phyloP scores from a whole-genome alignment of 169 alveolate species.

The Plasmodium berghei region DNA sequence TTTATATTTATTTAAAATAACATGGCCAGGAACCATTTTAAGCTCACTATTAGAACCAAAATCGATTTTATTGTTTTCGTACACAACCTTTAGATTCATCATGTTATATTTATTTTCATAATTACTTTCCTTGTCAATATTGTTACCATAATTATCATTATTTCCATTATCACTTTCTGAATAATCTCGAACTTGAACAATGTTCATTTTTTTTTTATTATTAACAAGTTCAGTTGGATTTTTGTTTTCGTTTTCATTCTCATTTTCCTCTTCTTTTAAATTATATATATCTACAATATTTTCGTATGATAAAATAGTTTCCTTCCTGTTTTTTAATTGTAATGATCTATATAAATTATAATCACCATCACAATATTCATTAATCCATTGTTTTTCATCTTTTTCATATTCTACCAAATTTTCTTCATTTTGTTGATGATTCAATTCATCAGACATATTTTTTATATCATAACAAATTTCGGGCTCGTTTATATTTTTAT shows the following conservation, averaged over 20 bases:
- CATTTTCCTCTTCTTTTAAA: slow-evolving; percentile 1
- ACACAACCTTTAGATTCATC: slow-evolving; percentile 89
- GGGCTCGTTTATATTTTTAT: neutral
- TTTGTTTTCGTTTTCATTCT: neutral
- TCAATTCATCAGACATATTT: slow-evolving; percentile 7
- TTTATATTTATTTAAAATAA: slow-evolving; percentile 91
- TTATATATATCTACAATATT: neutral
- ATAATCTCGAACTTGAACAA: neutral
- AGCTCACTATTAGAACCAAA: slow-evolving; percentile 91
- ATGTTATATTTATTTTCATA: slow-evolving; percentile 84
- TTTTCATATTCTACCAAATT: slow-evolving; percentile 30
- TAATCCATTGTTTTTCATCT: slow-evolving; percentile 64
- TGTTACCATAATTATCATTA: neutral
- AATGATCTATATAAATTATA: slow-evolving; percentile 67
- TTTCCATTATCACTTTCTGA: neutral
- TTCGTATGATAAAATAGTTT: neutral
- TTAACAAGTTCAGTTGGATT: no score
- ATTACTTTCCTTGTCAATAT: slow-evolving; percentile 16
- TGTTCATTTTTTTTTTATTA: slow-evolving; percentile 4
- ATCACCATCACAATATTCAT: slow-evolving; percentile 71
- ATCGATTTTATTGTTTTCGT: slow-evolving; percentile 93
- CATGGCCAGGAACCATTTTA: slow-evolving; percentile 89
- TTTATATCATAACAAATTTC: neutral
- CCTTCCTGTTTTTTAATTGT: slow-evolving; percentile 49
- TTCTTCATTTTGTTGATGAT: neutral